Conservation (phyloP, 331 rosid species). For the Rosa hybrid region DNA sequence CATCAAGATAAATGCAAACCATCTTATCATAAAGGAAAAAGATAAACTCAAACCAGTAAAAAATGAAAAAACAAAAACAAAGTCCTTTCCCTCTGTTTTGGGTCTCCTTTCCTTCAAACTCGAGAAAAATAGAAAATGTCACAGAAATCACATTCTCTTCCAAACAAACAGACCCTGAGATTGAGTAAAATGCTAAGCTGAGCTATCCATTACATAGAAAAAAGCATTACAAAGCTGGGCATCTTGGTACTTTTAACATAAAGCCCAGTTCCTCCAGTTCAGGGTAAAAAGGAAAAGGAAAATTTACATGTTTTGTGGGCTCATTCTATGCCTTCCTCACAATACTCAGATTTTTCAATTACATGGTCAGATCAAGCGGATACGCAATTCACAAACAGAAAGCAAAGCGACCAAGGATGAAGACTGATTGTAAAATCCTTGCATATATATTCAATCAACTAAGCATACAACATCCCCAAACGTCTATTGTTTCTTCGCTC, state of each 20-base stretch:
- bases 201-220: neutral
- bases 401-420: too few relatives aligned
- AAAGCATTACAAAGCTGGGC: neutral
- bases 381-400: too few relatives aligned
- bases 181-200: neutral
- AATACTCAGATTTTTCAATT: too few relatives aligned
- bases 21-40: neutral
- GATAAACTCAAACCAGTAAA: neutral
- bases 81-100: neutral
- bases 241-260: neutral
- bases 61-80: neutral
- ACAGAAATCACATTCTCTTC: neutral
- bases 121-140: neutral
- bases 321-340: neutral
- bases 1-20: slow-evolving; percentile 3
- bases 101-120: neutral
- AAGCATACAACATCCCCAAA: too few relatives aligned
- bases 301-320: neutral
- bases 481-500: too few relatives aligned
- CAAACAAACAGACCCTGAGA: neutral
- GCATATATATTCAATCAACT: too few relatives aligned
- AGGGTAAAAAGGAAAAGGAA: neutral
- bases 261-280: neutral
- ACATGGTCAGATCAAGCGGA: too few relatives aligned
- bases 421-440: too few relatives aligned